phyloP scores from a whole-genome alignment of 169 alveolate genomes.

The Plasmodium gonderi region DNA sequence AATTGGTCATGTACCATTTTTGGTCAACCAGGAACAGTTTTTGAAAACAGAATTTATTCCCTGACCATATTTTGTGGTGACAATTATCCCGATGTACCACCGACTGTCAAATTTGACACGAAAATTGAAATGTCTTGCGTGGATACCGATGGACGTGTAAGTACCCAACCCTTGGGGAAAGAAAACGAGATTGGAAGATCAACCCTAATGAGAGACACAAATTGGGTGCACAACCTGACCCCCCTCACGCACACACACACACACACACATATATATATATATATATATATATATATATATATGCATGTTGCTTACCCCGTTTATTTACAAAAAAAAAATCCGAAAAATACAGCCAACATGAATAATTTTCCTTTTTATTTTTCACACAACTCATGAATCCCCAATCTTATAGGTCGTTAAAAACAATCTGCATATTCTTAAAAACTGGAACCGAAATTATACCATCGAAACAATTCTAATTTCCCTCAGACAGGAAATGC shows the following conservation, averaged over 20 bases:
- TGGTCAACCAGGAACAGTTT: slow-evolving; percentile 95
- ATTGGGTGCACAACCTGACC: too few relatives aligned
- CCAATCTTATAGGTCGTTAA: slow-evolving; percentile 79
- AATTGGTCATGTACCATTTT: slow-evolving; percentile 96
- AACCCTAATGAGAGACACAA: not conserved
- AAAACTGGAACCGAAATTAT: slow-evolving; percentile 92
- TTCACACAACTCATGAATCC: not conserved
- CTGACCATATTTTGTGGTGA: slow-evolving; percentile 94
- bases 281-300: not conserved
- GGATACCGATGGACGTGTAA: slow-evolving; percentile 90
- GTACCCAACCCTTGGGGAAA: not conserved
- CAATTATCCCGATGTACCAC: slow-evolving; percentile 96
- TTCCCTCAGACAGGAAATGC: slow-evolving; percentile 94
- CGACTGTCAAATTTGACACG: slow-evolving; percentile 94
- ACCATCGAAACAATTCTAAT: slow-evolving; percentile 93
- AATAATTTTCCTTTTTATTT: not conserved
- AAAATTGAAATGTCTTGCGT: slow-evolving; percentile 94
- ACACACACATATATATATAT: too few relatives aligned
- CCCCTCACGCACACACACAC: too few relatives aligned
- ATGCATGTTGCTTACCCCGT: not conserved
- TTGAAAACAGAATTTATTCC: slow-evolving; percentile 96
- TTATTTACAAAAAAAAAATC: too few relatives aligned
- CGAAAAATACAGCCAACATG: too few relatives aligned
- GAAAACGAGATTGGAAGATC: not conserved
- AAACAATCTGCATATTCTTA: slow-evolving; percentile 86